A percentile compares a stretch with the other conserved stretches of the same genome.
These are phyloP conservation scores for Ampelomyces quisqualis DNA, from an alignment of 2,329 filamentous ascomycete species.

Conservation along the genomic window DNA sequence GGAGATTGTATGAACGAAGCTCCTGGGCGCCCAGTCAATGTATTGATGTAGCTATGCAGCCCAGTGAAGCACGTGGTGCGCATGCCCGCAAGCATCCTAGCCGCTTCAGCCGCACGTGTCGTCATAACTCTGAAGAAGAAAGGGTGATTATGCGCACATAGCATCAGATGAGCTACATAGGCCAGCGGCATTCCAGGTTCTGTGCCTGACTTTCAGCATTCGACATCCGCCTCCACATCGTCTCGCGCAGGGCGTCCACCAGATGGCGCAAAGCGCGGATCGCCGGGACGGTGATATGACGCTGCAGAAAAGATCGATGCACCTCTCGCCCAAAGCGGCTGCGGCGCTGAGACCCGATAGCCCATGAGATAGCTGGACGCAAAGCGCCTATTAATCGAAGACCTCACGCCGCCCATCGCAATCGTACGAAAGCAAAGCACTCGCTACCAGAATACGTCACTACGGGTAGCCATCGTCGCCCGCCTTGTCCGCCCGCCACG, in stretches of 20 bases:
- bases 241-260: neutral
- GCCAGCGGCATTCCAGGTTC: neutral
- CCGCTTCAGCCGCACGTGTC: conserved; percentile 3
- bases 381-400: conserved; percentile 1
- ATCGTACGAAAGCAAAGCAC: conserved; percentile 2
- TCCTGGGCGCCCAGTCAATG: too few relatives aligned
- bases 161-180: neutral
- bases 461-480: conserved; percentile 12
- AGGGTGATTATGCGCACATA: neutral
- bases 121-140: conserved; percentile 1
- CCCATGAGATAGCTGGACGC: conserved; percentile 6
- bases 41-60: too few relatives aligned
- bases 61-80: neutral
- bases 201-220: neutral
- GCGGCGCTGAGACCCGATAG: conserved; percentile 8
- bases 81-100: neutral
- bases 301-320: conserved; percentile 11
- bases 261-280: conserved; percentile 11
- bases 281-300: conserved; percentile 7
- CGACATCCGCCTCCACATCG: neutral
- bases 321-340: conserved; percentile 11
- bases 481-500: conserved; percentile 9
- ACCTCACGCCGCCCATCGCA: conserved; percentile 1
- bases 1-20: neutral
- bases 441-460: conserved; percentile 14